Evolutionary conservation across 2,329 filamentous ascomycete species (phyloP), one percentile per base, ranked within the genome.

Genomic region (Colletotrichum lindemuthianum): DNA sequence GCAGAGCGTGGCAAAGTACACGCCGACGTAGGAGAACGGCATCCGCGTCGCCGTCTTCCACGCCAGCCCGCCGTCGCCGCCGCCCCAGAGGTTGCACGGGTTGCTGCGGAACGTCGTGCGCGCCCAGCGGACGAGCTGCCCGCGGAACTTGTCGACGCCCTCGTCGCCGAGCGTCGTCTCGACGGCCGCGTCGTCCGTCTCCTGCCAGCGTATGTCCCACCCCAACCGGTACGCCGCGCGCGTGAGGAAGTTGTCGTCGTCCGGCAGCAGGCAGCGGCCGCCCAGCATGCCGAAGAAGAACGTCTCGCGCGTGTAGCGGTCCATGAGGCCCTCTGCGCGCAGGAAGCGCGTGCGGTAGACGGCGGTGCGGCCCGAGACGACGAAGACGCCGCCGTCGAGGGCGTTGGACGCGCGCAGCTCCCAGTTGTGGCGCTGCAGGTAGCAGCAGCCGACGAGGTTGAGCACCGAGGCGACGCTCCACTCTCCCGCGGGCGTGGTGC

Each of bases 231-330:
- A 79, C 6, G 83, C 77, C 65, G 80, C 86, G 10, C 87, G 78
- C 0, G 87, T 89, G 40, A 86, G 76, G 69, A 82, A 89, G 72
- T 89, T 89, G 75, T 90, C 87, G 63, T 89, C 87, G 65, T 89
- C 87, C 0, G 79, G 24, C 24, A 24, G 24, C 24, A 24, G 77
- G 16, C 82, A 81, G 2, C 88, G 72, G 0, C 83, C 82, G 9
- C 43, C 39, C 1, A 81, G 74, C 0, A 72, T 49, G 0, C 76
- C 75, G 32, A 82, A 80, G 60, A 82, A 78, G 76, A 84, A 87
- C 8, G 58, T 74, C 69, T 90, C 87, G 52, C 82, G 77, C 2
- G 74, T 71, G 71, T 84, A 89, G 0, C 68, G 70, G 0, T 70
- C 16, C 5, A 80, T 72, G 68, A 88, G 86, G 0, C 75, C 71